Base-by-base conservation (phyloP, 1,284 basidiomycete genomes). In the Gymnopus androsaceus region DNA sequence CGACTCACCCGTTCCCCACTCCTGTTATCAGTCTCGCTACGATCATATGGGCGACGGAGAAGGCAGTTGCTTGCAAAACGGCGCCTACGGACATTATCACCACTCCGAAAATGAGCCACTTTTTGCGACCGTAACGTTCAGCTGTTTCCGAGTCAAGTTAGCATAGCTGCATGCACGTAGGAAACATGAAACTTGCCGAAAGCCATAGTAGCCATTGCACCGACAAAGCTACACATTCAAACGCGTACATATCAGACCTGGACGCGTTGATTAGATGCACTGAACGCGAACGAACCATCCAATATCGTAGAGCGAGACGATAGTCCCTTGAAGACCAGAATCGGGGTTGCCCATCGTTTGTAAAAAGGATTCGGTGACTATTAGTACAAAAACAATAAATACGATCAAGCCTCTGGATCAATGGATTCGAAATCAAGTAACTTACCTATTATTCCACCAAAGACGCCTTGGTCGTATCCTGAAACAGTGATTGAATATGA, bases 1-100 rank as follows among this genome's bases (percentile, higher is more conserved):
- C 36, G 38, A 73, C 75, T 61, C 78, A 73, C 75, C 76, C 76
- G 61, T 78, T 78, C 41, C 76, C 76, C 23, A 77, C 52, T 33
- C 75, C 76, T 76, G 49, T 55, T 12, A 59, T 37, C 33, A 53
- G 45, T 19, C 80, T 71, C 14, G 77, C 79, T 3, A 81, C 75
- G 34, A 81, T 79, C 69, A 83, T 76, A 44, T 81, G 79, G 4
- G 75, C 63, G 15, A 79, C 74, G 31, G 72, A 74, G 50, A 75
- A 81, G 25, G 81, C 69, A 25, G 71, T 73, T 14, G 75, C 66
- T 59, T 82, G 81, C 14, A 83, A 65, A 52, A 83, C 69, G 0
- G 80, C 79, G 1, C 81, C 81, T 34, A 83, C 67, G 12, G 77
- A 74, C 81, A 83, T 83, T 52, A 82, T 70, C 14, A 72, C 66